phyloP scores from a whole-genome alignment of 345 rosid genomes.

The Gynandropsis gynandra region DNA sequence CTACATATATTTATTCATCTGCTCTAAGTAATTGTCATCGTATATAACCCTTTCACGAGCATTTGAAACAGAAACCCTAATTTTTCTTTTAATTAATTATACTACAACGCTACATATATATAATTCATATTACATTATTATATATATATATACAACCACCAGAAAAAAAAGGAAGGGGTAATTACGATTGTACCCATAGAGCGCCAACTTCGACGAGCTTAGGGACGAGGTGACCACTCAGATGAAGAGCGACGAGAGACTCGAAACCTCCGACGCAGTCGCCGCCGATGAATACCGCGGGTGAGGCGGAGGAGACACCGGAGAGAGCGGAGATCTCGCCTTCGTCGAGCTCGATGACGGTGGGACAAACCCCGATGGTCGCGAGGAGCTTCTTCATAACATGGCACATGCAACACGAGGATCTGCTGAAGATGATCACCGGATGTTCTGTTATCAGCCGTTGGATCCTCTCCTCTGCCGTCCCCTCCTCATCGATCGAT shows the following conservation, averaged over 20 bases:
- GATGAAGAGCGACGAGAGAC: conserved; percentile 83
- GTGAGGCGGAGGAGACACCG: conserved; percentile 26
- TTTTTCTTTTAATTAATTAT: not conserved
- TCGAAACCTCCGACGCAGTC: conserved; percentile 76
- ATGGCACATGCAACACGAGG: conserved; percentile 95
- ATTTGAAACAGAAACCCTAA: conserved; percentile 24
- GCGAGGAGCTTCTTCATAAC: conserved; percentile 80
- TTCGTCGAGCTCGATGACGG: conserved; percentile 88
- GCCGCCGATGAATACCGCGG: conserved; percentile 79
- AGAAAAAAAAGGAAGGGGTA: not conserved
- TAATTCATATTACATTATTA: too few relatives aligned
- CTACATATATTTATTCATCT: too few relatives aligned
- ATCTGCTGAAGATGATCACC: conserved; percentile 77
- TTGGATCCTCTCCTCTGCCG: conserved; percentile 63
- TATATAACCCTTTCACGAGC: not conserved
- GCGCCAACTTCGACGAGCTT: conserved; percentile 87
- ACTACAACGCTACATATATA: too few relatives aligned
- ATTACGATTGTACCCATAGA: conserved; percentile 52
- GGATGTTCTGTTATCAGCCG: conserved; percentile 90
- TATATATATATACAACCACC: too few relatives aligned
- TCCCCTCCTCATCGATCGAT: too few relatives aligned
- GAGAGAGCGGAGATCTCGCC: conserved; percentile 67
- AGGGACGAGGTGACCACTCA: conserved; percentile 81
- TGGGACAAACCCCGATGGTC: conserved; percentile 75
- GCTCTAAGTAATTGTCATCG: too few relatives aligned